Evolutionary conservation across 768 basidiomycete species (phyloP).

Genomic region (Russula sp.): DNA sequence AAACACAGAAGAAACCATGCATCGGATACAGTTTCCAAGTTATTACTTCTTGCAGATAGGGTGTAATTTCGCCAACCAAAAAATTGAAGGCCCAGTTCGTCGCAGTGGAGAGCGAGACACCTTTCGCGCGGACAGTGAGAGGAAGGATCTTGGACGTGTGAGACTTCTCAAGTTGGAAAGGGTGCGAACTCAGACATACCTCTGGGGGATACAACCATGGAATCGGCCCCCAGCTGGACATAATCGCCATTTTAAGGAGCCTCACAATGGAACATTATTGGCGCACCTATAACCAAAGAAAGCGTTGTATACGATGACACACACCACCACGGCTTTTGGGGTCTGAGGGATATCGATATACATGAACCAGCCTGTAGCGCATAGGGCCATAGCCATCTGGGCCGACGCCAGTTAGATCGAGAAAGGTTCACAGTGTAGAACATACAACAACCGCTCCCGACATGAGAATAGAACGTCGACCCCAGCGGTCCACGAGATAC

Average conservation of each 20-base stretch:
- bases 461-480: slow-evolving; percentile 79
- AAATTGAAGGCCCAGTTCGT: slow-evolving; percentile 86
- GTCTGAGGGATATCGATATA: slow-evolving; percentile 82
- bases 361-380: slow-evolving; percentile 89
- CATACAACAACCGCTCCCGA: slow-evolving; percentile 76
- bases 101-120: slow-evolving; percentile 91
- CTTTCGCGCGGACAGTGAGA: slow-evolving; percentile 82
- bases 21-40: slow-evolving; percentile 91
- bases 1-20: slow-evolving; percentile 89
- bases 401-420: background rate
- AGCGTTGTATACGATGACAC: slow-evolving; percentile 90
- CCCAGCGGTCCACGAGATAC: slow-evolving; percentile 92
- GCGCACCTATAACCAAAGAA: slow-evolving; percentile 80
- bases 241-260: background rate
- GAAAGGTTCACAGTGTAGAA: slow-evolving; percentile 6
- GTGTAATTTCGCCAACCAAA: slow-evolving; percentile 83
- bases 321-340: slow-evolving; percentile 79
- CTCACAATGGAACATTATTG: background rate
- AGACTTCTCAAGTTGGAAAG: background rate
- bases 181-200: slow-evolving; percentile 35
- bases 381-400: slow-evolving; percentile 78
- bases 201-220: slow-evolving; percentile 89
- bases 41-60: slow-evolving; percentile 80
- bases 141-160: slow-evolving; percentile 71
- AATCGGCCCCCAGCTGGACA: slow-evolving; percentile 71